A percentile compares a stretch with the other conserved stretches of the same genome.
These are phyloP conservation scores for Pestalotiopsis sp. DNA, from an alignment of 2,329 filamentous ascomycete genomes.

Conservation along the genomic window DNA sequence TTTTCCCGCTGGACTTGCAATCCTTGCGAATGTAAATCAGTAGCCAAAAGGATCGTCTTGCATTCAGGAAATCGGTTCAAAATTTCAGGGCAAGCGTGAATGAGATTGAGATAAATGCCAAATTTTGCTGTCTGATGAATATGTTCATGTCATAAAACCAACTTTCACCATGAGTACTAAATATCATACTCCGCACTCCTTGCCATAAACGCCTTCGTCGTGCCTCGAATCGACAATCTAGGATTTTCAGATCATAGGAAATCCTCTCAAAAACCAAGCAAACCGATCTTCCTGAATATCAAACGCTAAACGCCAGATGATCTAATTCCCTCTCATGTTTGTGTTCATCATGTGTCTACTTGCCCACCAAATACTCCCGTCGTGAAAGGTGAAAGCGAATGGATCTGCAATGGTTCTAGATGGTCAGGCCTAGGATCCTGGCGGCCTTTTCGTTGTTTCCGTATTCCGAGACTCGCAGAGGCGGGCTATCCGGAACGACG, in stretches of 20 bases:
- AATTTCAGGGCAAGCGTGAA: too few species aligned
- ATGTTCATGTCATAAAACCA: not conserved
- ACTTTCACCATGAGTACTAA: not conserved
- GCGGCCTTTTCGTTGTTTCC: conserved; percentile 16
- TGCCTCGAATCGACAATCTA: not conserved
- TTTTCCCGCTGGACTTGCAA: too few species aligned
- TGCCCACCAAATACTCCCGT: not conserved
- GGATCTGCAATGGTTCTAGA: conserved; percentile 1
- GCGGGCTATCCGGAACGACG: conserved; percentile 28
- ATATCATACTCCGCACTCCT: not conserved
- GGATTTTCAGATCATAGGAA: not conserved
- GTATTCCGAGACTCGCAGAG: conserved; percentile 23
- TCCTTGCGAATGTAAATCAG: too few species aligned
- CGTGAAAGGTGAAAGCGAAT: not conserved
- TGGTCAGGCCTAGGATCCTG: conserved; percentile 12
- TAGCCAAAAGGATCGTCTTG: too few species aligned
- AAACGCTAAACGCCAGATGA: not conserved
- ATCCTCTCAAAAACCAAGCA: not conserved
- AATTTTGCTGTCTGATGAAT: not conserved
- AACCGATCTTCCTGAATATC: not conserved
- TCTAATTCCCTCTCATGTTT: not conserved
- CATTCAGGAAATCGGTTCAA: too few species aligned
- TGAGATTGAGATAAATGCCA: not conserved
- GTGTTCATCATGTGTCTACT: not conserved
- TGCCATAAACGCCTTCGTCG: not conserved